These are phyloP conservation scores for Metarhizium robertsii DNA, from an alignment of 2,329 filamentous ascomycete genomes.

Conservation along the genomic window DNA sequence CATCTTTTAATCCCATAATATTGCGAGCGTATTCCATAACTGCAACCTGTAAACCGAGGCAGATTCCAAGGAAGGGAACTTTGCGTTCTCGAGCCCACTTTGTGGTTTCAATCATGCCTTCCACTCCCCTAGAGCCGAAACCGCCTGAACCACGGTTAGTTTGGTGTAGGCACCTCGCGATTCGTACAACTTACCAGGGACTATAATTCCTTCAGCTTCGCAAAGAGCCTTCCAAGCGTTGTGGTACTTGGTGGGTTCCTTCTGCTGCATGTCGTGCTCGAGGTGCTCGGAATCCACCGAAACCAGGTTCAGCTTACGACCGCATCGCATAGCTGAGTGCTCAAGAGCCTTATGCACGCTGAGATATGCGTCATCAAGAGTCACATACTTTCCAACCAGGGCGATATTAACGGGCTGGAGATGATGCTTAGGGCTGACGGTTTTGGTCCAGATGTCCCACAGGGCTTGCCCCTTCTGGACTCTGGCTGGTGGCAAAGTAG, in stretches of 20 bases:
- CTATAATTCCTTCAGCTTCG: conserved; percentile 52
- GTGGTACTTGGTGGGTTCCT: conserved; percentile 64
- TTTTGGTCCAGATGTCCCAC: conserved; percentile 70
- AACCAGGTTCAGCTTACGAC: conserved; percentile 66
- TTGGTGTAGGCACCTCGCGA: neutral
- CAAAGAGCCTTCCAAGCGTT: conserved; percentile 64
- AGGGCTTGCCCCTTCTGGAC: conserved; percentile 55
- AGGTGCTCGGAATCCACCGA: conserved; percentile 83
- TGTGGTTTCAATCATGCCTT: conserved; percentile 85
- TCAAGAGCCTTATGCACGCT: conserved; percentile 80
- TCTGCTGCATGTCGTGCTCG: conserved; percentile 53
- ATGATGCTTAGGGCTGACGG: conserved; percentile 51
- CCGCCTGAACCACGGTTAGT: conserved; percentile 38
- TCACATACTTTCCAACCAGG: conserved; percentile 86
- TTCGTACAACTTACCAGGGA: conserved; percentile 8
- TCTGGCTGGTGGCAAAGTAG: conserved; percentile 41
- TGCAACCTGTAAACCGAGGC: conserved; percentile 85
- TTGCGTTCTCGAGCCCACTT: conserved; percentile 78
- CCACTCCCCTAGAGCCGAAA: conserved; percentile 72
- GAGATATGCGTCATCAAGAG: conserved; percentile 77
- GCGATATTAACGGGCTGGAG: conserved; percentile 66
- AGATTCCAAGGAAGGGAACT: conserved; percentile 79
- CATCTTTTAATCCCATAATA: conserved; percentile 17
- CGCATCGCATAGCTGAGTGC: conserved; percentile 82
- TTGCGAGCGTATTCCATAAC: conserved; percentile 71